phyloP scores from a whole-genome alignment of 1,139 yeast species.

The Geotrichum australiense region DNA sequence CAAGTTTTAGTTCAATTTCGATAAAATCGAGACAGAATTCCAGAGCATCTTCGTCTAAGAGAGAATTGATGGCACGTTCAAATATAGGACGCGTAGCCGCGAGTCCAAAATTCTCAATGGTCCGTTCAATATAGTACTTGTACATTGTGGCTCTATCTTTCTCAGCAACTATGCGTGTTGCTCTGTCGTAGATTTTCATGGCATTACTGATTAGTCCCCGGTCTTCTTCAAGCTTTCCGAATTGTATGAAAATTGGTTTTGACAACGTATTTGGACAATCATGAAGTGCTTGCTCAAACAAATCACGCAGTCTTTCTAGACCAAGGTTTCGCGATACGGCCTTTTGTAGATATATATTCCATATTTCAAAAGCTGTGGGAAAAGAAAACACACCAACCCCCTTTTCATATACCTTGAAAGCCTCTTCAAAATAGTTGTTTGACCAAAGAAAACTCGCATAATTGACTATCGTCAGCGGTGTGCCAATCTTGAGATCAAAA shows the following conservation, averaged over 20 bases:
- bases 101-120: constrained; percentile 34
- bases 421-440: constrained; percentile 42
- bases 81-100: constrained; percentile 38
- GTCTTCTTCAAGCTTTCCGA: constrained; percentile 56
- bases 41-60: constrained; percentile 35
- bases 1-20: constrained; percentile 43
- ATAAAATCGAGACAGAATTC: constrained; percentile 39
- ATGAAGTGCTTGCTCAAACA: constrained; percentile 58
- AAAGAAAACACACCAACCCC: constrained; percentile 58
- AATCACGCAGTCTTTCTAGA: constrained; percentile 61
- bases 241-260: constrained; percentile 47
- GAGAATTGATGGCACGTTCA: constrained; percentile 39
- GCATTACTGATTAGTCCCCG: constrained; percentile 42
- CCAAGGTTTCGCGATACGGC: constrained; percentile 38
- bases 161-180: constrained; percentile 34
- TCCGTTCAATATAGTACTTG: constrained; percentile 32
- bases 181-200: constrained; percentile 40
- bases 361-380: constrained; percentile 61
- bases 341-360: constrained; percentile 61
- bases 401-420: constrained; percentile 60
- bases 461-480: constrained; percentile 59
- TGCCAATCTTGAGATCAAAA: constrained; percentile 58
- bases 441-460: constrained; percentile 59
- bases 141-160: constrained; percentile 34
- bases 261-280: constrained; percentile 45